A percentile compares a stretch with the other conserved stretches of the same genome.
Conservation (phyloP, 257 asterid species). For the Solanum chaucha region DNA sequence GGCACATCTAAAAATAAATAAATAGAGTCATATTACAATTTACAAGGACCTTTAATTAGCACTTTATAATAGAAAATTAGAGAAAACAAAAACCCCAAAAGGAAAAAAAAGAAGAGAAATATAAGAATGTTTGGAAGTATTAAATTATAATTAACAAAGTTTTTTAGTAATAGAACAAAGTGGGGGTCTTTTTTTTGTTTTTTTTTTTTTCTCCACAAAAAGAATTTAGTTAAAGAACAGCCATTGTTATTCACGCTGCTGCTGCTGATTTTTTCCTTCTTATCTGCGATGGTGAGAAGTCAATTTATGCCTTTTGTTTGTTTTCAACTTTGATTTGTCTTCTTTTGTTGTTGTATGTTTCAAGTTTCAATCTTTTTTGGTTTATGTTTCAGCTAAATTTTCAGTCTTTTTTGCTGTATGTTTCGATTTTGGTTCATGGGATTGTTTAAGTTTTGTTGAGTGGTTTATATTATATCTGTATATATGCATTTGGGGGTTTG, state of each 20-base stretch:
- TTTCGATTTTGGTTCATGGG: not conserved
- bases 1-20: not conserved
- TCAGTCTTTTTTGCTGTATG: not conserved
- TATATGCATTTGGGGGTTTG: not conserved
- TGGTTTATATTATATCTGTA: not conserved
- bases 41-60: not conserved
- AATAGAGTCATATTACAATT: not conserved
- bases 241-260: not conserved
- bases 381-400: not conserved
- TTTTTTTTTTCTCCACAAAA: not conserved
- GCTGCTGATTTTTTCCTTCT: not conserved
- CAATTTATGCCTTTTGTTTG: not conserved
- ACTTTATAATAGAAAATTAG: not conserved
- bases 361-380: not conserved
- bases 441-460: not conserved
- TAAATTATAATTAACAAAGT: not conserved
- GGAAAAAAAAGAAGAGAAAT: not conserved
- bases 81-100: not conserved
- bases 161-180: not conserved
- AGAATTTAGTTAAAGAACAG: not conserved
- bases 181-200: not conserved
- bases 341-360: not conserved
- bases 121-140: not conserved
- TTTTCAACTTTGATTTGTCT: not conserved
- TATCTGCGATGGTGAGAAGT: not conserved